A percentile compares a stretch with the other conserved stretches of the same genome.
phyloP scores from a whole-genome alignment of 768 basidiomycete species.

The Lactarius hengduanensis region DNA sequence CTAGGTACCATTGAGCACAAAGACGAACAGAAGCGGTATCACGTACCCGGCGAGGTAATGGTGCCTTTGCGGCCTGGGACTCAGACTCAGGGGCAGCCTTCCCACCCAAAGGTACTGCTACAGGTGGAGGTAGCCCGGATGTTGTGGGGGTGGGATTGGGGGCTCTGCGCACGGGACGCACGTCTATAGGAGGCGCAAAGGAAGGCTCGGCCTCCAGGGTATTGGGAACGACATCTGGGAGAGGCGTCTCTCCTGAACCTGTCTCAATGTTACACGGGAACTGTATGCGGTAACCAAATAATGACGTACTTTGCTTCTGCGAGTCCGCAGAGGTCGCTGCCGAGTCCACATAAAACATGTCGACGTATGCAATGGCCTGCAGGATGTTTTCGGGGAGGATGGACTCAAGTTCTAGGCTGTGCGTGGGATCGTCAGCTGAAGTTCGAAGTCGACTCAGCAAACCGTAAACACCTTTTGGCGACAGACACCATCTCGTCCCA shows the following conservation, averaged over 20 bases:
- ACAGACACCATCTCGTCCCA: slow-evolving; percentile 56
- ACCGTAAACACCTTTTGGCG: slow-evolving; percentile 46
- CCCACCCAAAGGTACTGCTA: neutral
- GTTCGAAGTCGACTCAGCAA: neutral
- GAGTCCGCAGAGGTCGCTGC: slow-evolving; percentile 35
- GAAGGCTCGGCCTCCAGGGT: slow-evolving; percentile 53
- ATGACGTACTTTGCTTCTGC: slow-evolving; percentile 19
- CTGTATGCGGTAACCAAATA: neutral
- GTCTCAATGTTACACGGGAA: neutral
- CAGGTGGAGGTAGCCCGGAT: slow-evolving; percentile 4
- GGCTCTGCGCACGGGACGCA: neutral
- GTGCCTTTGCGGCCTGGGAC: neutral
- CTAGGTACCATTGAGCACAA: slow-evolving; percentile 10
- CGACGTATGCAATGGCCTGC: slow-evolving; percentile 46
- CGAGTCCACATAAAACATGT: slow-evolving; percentile 39
- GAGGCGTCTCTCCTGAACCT: slow-evolving; percentile 36
- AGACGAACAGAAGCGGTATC: neutral
- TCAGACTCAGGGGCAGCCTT: neutral
- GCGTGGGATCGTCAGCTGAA: slow-evolving; percentile 5
- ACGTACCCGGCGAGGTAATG: slow-evolving; percentile 13
- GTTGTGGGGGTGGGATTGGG: neutral
- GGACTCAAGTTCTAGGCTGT: slow-evolving; percentile 45
- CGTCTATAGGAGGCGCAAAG: slow-evolving; percentile 32
- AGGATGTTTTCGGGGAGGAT: slow-evolving; percentile 48
- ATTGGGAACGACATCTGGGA: slow-evolving; percentile 53